Percentiles rank a stretch among this genome's conserved stretches.
phyloP scores from a whole-genome alignment of 768 basidiomycete genomes.

The Rhodosporidiobolus sp. region DNA sequence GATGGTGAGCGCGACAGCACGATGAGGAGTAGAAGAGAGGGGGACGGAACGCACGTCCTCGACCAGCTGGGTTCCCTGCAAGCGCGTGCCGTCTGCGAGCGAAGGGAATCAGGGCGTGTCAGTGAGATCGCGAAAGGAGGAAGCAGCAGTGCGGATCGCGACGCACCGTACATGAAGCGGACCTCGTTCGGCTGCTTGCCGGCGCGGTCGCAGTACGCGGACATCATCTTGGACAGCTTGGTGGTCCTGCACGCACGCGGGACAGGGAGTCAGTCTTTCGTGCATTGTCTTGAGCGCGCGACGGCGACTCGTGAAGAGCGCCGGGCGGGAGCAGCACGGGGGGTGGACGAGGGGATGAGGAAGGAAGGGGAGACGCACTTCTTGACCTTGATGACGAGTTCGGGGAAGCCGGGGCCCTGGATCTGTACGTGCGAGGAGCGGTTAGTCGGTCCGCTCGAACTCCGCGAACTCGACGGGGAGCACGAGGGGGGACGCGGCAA shows the following conservation, averaged over 20 bases:
- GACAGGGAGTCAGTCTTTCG: too few relatives aligned
- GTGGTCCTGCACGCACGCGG: conserved; percentile 35
- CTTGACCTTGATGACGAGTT: conserved; percentile 42
- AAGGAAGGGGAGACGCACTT: background rate
- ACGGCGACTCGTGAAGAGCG: too few relatives aligned
- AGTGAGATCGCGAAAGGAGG: background rate
- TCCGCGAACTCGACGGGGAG: too few relatives aligned
- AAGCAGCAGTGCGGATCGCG: background rate
- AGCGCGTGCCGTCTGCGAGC: conserved; percentile 16
- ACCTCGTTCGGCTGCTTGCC: conserved; percentile 34
- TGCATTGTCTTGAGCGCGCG: too few relatives aligned
- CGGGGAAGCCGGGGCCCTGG: conserved; percentile 38
- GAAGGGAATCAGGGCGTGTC: background rate
- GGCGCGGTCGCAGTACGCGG: conserved; percentile 40
- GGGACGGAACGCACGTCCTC: background rate
- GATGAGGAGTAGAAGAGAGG: background rate
- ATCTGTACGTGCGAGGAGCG: conserved; percentile 7
- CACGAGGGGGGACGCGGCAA: background rate
- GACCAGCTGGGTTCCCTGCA: background rate
- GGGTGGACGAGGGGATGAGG: background rate
- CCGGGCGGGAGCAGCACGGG: too few relatives aligned
- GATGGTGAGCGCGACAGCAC: too few relatives aligned
- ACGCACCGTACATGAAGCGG: conserved; percentile 38
- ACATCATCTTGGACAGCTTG: conserved; percentile 40
- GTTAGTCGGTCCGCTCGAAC: background rate